Evolutionary conservation across 2,329 filamentous ascomycete genomes (phyloP), one percentile per base, ranked within the genome.

Genomic region (Clonostachys solani): DNA sequence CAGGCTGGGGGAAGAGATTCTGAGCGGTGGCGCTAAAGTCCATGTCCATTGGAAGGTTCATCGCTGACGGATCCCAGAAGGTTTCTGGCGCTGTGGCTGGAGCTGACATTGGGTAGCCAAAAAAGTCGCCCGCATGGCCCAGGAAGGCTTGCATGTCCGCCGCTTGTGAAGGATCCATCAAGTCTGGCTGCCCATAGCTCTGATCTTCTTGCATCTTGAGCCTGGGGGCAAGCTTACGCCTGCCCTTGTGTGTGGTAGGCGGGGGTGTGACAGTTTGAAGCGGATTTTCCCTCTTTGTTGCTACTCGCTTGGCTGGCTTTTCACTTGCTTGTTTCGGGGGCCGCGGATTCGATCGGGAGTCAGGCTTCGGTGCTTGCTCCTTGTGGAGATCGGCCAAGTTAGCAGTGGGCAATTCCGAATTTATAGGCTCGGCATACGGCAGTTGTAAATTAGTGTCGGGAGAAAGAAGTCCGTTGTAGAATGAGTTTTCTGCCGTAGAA

Each of bases 391-490:
- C 63, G 47, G 68, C 64, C 43, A 72, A 66, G 34, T 65, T 72
- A 34, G 81, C 77, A 45, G 83, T 84, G 15, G 82, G 85, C 13
- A 72, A 72, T 40, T 86, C 63, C 55, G 76, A 74, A 57, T 72
- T 72, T 52, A 80, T 75, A 34, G 77, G 76, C 55, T 83, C 78
- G 58, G 84, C 80, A 33, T 81, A 77, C 49, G 81, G 78, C 47
- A 85, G 64, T 47, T 74, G 69, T 46, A 80, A 63, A 57, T 68
- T 77, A 15, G 72, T 67, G 55, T 74, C 73, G 40, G 76, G 68
- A 40, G 78, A 78, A 56, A 80, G 76, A 60, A 85, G 77, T 55
- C 81, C 82, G 56, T 74, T 77, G 80, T 86, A 81, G 60, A 82
- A 74, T 60, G 75, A 72, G 54, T 80, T 73, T 53, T 79, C 75